phyloP scores from a whole-genome alignment of 2,329 filamentous ascomycete genomes.

The Xylariaceae sp. region DNA sequence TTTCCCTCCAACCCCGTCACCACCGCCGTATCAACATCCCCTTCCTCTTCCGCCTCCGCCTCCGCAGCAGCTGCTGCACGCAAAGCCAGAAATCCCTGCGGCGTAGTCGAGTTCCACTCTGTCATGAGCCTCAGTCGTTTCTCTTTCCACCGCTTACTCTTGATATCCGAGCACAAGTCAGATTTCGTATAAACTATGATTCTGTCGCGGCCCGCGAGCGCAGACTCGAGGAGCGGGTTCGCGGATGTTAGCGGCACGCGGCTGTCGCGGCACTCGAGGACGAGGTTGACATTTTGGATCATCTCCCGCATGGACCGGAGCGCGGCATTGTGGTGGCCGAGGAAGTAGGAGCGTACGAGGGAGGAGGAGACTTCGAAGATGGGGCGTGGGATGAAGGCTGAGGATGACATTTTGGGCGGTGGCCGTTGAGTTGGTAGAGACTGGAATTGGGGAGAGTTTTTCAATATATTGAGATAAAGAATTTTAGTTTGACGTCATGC shows the following conservation, averaged over 20 bases:
- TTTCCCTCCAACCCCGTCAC: neutral
- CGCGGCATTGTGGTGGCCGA: constrained; percentile 86
- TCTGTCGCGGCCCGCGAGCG: constrained; percentile 67
- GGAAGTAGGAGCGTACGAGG: constrained; percentile 85
- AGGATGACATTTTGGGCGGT: neutral
- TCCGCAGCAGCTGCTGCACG: too few species aligned
- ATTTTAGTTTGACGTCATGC: too few species aligned
- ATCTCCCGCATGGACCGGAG: constrained; percentile 77
- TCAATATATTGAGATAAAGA: too few species aligned
- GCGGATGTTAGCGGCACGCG: constrained; percentile 83
- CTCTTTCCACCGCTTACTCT: constrained; percentile 20
- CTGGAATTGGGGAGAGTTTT: too few species aligned
- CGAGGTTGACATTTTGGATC: constrained; percentile 75
- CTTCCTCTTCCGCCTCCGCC: constrained; percentile 20
- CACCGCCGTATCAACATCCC: neutral
- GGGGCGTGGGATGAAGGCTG: constrained; percentile 70
- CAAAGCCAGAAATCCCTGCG: too few species aligned
- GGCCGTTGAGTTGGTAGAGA: constrained; percentile 6
- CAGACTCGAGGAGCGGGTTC: constrained; percentile 83
- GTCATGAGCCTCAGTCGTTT: constrained; percentile 18
- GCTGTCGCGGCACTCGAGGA: constrained; percentile 93
- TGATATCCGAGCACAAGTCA: constrained; percentile 57
- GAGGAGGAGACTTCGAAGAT: constrained; percentile 68
- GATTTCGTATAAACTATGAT: constrained; percentile 89
- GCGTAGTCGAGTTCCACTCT: constrained; percentile 15